These are phyloP conservation scores for Niveomyces coronatus DNA, from an alignment of 2,329 filamentous ascomycete genomes.

Conservation along the genomic window DNA sequence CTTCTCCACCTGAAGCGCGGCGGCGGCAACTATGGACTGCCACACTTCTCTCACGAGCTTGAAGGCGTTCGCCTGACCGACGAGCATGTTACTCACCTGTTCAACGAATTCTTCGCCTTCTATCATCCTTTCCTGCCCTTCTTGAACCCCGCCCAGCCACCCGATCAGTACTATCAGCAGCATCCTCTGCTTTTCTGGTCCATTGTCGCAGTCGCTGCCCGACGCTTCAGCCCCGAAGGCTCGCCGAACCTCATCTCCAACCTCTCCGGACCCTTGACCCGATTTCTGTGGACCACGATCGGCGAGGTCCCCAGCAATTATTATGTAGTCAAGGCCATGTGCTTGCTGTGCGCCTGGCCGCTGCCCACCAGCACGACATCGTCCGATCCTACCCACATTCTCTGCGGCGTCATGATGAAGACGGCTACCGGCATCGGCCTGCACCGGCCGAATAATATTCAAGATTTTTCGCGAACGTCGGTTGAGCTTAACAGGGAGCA, in stretches of 20 bases:
- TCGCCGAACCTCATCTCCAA: constrained; percentile 56
- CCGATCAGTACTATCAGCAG: constrained; percentile 67
- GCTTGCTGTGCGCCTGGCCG: constrained; percentile 72
- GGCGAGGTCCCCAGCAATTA: constrained; percentile 69
- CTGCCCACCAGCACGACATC: constrained; percentile 72
- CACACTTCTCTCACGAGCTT: constrained; percentile 49
- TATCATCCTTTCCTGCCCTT: constrained; percentile 75
- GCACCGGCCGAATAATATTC: constrained; percentile 69
- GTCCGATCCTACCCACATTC: constrained; percentile 70
- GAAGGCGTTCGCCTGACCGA: constrained; percentile 55
- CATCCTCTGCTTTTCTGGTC: constrained; percentile 81
- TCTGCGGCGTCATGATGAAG: constrained; percentile 80
- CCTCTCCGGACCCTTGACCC: constrained; percentile 57
- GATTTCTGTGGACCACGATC: constrained; percentile 67
- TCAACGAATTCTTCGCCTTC: constrained; percentile 62
- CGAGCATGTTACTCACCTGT: constrained; percentile 52
- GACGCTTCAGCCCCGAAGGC: constrained; percentile 47
- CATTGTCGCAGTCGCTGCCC: constrained; percentile 63
- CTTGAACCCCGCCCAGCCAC: constrained; percentile 53
- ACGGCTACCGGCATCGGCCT: constrained; percentile 74
- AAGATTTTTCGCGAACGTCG: constrained; percentile 70
- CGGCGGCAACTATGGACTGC: constrained; percentile 46
- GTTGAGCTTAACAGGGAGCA: constrained; percentile 70
- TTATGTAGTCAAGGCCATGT: constrained; percentile 72
- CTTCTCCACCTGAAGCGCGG: constrained; percentile 56